A percentile compares a stretch with the other conserved stretches of the same genome.
Conservation (phyloP, 345 rosid genomes). For the Isatis tinctoria region DNA sequence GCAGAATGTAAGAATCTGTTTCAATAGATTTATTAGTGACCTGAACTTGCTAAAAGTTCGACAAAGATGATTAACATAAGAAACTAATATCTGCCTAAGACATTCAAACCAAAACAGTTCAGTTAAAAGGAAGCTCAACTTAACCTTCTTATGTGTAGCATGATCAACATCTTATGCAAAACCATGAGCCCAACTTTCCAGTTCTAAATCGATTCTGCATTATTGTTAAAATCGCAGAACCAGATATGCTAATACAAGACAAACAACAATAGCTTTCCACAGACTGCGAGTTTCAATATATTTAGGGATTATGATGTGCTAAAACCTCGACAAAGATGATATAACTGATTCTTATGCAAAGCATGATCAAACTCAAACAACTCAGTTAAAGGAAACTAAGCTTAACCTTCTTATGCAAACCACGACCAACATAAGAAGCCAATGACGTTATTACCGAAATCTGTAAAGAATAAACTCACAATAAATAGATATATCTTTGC, state of each 20-base stretch:
- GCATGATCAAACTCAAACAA: no score
- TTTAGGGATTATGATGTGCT: background rate
- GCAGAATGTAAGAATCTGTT: background rate
- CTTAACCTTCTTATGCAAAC: background rate
- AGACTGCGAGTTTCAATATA: background rate
- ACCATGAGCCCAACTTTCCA: background rate
- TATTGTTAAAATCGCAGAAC: background rate
- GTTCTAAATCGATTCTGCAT: background rate
- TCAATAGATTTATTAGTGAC: background rate
- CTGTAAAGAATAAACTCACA: constrained; percentile 41
- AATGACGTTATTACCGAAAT: background rate
- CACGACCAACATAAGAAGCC: background rate
- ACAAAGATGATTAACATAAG: background rate
- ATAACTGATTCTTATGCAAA: no score
- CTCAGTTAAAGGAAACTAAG: no score
- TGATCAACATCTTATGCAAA: background rate
- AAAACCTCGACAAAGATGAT: background rate
- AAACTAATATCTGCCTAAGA: background rate
- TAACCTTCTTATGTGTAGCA: background rate
- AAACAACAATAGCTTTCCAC: background rate
- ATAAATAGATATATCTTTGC: constrained; percentile 85
- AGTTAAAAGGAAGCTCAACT: background rate
- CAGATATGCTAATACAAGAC: background rate
- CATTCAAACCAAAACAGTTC: background rate
- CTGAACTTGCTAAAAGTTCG: background rate